phyloP scores from a whole-genome alignment of 805 yeast species.

The Priceomyces castillae region DNA sequence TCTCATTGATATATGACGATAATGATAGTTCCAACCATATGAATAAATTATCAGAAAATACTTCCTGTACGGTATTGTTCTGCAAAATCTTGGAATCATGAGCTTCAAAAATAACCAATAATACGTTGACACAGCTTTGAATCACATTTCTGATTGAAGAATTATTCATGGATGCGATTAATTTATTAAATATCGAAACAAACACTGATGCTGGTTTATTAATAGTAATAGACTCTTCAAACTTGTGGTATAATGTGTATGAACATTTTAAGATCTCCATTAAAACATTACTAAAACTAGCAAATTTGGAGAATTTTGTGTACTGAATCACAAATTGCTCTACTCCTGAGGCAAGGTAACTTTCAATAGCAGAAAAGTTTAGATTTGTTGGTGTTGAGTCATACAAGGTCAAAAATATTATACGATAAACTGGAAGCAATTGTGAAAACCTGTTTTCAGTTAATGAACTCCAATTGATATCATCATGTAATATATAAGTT shows the following conservation, averaged over 20 bases:
- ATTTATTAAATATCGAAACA: not conserved
- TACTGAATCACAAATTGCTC: slow-evolving; percentile 2
- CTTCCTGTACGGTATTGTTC: not conserved
- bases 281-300: slow-evolving; percentile 10
- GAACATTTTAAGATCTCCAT: slow-evolving; percentile 24
- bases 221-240: not conserved
- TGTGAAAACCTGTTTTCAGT: slow-evolving; percentile 2
- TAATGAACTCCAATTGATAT: slow-evolving; percentile 1
- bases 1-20: too few relatives aligned
- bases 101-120: not conserved
- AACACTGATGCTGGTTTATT: not conserved
- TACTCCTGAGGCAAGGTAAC: slow-evolving; percentile 7
- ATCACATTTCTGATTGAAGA: not conserved
- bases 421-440: slow-evolving; percentile 23
- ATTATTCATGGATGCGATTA: not conserved
- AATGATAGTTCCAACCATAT: too few relatives aligned
- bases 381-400: slow-evolving; percentile 15
- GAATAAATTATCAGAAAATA: not conserved
- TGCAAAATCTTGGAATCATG: not conserved
- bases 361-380: slow-evolving; percentile 9
- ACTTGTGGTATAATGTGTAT: slow-evolving; percentile 23
- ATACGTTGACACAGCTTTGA: not conserved
- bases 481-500: slow-evolving; percentile 4
- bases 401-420: slow-evolving; percentile 23
- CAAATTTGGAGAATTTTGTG: not conserved